Evolutionary conservation across 805 yeast genomes (phyloP).

Genomic region (Myxozyma sirexii): DNA sequence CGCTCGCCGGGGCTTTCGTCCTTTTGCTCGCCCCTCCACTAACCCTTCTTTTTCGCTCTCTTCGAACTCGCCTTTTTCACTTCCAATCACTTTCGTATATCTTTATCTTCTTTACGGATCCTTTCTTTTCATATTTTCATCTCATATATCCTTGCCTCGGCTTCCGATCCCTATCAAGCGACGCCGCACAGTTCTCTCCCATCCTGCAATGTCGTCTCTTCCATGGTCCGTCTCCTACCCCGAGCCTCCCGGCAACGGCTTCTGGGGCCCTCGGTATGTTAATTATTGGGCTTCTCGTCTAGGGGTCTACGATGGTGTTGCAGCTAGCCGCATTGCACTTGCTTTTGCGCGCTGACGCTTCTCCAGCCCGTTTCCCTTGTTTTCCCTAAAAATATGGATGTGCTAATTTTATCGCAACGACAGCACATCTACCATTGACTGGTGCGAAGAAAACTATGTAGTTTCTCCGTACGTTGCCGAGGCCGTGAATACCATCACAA

Average conservation of each 20-base stretch:
- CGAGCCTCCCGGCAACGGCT: conserved; percentile 57
- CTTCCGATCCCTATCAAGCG: conserved; percentile 1
- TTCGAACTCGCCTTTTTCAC: no score
- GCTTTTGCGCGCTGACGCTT: not conserved
- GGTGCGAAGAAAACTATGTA: conserved; percentile 98
- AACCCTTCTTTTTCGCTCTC: no score
- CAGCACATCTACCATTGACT: conserved; percentile 88
- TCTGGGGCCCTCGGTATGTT: conserved; percentile 60
- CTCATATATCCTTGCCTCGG: no score
- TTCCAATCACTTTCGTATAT: no score
- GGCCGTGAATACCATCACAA: conserved; percentile 83
- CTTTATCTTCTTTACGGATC: not conserved
- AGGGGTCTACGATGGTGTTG: no score
- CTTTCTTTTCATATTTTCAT: no score
- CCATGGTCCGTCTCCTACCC: conserved; percentile 52
- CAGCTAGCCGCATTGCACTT: no score
- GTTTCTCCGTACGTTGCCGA: conserved; percentile 87
- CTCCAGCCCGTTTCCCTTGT: conserved; percentile 2
- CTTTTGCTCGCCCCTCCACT: not conserved
- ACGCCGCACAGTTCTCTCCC: conserved; percentile 6
- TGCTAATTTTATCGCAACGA: not conserved
- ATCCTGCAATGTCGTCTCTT: conserved; percentile 11
- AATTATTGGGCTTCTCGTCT: no score
- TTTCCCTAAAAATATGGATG: not conserved
- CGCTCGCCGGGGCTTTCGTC: conserved; percentile 1